A percentile compares a stretch with the other conserved stretches of the same genome.
Conservation (phyloP, 345 rosid genomes). For the Melaleuca quinquenervia region DNA sequence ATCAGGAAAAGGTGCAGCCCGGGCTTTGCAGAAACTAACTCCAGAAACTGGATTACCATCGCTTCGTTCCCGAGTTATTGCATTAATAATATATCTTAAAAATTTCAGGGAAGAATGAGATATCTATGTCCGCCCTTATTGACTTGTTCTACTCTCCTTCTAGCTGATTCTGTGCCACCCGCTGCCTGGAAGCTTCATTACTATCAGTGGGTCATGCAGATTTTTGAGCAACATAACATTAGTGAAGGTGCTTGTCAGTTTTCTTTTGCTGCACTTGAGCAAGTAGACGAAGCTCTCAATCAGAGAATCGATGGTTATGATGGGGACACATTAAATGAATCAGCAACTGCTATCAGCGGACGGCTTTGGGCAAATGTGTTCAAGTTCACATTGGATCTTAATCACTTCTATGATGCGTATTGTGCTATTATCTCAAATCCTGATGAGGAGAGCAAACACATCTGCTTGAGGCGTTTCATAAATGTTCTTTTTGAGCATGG, state of each 20-base stretch:
- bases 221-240: constrained; percentile 79
- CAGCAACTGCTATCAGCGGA: constrained; percentile 51
- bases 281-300: constrained; percentile 76
- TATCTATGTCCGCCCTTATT: neutral
- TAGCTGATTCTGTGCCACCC: constrained; percentile 40
- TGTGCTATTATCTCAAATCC: constrained; percentile 98
- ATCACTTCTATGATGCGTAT: constrained; percentile 78
- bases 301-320: constrained; percentile 17
- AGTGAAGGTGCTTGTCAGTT: constrained; percentile 92
- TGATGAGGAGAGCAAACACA: constrained; percentile 89
- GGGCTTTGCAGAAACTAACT: constrained; percentile 72
- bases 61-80: constrained; percentile 33
- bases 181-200: constrained; percentile 90
- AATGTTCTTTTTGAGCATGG: constrained; percentile 80
- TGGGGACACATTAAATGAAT: constrained; percentile 32
- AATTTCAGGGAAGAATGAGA: neutral
- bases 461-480: constrained; percentile 88
- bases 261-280: constrained; percentile 97
- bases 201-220: constrained; percentile 98
- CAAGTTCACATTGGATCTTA: constrained; percentile 84
- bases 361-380: constrained; percentile 93
- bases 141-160: neutral
- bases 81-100: neutral
- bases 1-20: constrained; percentile 68
- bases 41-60: constrained; percentile 56